These are phyloP conservation scores for Rhizopogon roseolus DNA, from an alignment of 768 basidiomycete species.

Conservation along the genomic window DNA sequence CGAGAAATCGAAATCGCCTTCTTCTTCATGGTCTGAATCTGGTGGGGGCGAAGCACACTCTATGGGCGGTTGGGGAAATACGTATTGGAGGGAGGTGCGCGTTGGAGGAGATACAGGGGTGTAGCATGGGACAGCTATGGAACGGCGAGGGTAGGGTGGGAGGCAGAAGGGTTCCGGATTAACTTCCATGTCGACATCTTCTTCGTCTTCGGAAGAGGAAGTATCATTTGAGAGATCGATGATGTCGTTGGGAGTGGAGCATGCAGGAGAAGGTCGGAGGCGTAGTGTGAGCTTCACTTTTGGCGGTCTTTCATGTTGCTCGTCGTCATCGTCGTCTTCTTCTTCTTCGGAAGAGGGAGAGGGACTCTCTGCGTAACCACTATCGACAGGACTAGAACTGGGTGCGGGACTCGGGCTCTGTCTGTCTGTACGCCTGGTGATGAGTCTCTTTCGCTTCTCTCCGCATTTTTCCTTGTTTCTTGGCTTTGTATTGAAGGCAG, in stretches of 20 bases:
- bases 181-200: slow-evolving; percentile 14
- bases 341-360: slow-evolving; percentile 23
- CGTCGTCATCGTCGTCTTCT: slow-evolving; percentile 18
- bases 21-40: slow-evolving; percentile 42
- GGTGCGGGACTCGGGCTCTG: neutral
- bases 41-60: slow-evolving; percentile 58
- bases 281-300: slow-evolving; percentile 72
- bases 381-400: slow-evolving; percentile 21
- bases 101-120: slow-evolving; percentile 39
- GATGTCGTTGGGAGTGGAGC: slow-evolving; percentile 20
- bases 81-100: slow-evolving; percentile 15
- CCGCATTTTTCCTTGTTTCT: slow-evolving; percentile 33
- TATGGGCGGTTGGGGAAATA: slow-evolving; percentile 19
- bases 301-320: slow-evolving; percentile 34
- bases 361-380: slow-evolving; percentile 19
- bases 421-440: neutral
- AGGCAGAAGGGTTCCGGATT: slow-evolving; percentile 38
- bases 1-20: slow-evolving; percentile 27
- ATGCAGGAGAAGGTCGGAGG: slow-evolving; percentile 38
- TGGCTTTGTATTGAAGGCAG: slow-evolving; percentile 37
- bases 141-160: slow-evolving; percentile 53
- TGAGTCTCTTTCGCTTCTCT: slow-evolving; percentile 39
- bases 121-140: slow-evolving; percentile 53
- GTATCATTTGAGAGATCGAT: slow-evolving; percentile 41
- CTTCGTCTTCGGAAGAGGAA: slow-evolving; percentile 12